Evolutionary conservation across 1,284 basidiomycete species (phyloP).

Genomic region (Microstroma glucosiphilum): DNA sequence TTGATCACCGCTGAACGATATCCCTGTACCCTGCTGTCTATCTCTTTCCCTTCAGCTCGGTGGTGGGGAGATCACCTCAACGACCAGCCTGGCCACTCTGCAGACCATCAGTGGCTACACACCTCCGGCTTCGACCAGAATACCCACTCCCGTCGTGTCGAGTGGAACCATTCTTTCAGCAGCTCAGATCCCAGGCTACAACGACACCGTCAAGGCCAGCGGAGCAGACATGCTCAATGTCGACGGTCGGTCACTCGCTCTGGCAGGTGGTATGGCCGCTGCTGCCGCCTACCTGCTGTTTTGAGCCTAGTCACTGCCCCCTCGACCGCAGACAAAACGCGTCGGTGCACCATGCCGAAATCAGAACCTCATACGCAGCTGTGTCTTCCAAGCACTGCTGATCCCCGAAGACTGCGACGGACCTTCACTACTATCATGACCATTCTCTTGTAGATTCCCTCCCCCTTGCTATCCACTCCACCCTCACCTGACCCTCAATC

Average conservation of each 20-base stretch:
- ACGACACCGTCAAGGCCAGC: slow-evolving; percentile 9
- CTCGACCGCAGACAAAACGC: no score
- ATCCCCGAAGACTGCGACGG: no score
- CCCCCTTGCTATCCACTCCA: no score
- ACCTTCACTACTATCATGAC: no score
- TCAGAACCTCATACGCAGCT: no score
- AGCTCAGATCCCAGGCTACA: slow-evolving; percentile 30
- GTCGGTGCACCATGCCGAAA: no score
- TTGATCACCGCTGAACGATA: slow-evolving; percentile 7
- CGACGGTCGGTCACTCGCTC: background rate
- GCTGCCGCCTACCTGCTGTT: slow-evolving; percentile 4
- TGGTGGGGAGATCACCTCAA: slow-evolving; percentile 26
- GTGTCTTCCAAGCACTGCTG: no score
- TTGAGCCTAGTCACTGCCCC: background rate
- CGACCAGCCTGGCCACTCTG: slow-evolving; percentile 17
- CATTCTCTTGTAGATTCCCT: no score
- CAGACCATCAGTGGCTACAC: slow-evolving; percentile 38
- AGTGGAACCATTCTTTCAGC: slow-evolving; percentile 29
- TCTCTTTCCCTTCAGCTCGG: slow-evolving; percentile 11
- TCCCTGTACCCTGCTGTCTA: no score
- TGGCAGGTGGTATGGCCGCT: background rate
- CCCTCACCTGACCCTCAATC: no score
- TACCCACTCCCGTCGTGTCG: slow-evolving; percentile 21
- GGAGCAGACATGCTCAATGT: background rate
- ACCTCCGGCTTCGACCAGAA: slow-evolving; percentile 18